These are phyloP conservation scores for Leccinum pseudoinsigne DNA, from an alignment of 1,284 basidiomycete genomes.

Conservation along the genomic window DNA sequence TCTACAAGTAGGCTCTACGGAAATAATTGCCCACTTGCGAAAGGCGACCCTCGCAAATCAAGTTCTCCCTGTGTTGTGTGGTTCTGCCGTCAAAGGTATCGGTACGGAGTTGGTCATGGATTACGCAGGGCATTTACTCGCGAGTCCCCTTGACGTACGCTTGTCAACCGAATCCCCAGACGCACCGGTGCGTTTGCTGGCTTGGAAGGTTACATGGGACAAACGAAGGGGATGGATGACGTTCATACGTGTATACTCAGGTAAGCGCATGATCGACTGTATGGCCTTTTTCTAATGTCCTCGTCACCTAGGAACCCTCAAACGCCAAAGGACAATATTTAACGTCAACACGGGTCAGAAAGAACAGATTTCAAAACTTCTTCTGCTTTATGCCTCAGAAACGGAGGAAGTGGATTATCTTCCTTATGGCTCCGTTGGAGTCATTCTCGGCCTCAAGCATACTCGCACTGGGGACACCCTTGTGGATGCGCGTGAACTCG, in stretches of 20 bases:
- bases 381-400: constrained; percentile 79
- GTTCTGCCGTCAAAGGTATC: constrained; percentile 79
- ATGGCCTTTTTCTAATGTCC: constrained; percentile 4
- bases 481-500: constrained; percentile 45
- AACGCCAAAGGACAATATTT: constrained; percentile 59
- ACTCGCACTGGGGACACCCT: constrained; percentile 91
- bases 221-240: constrained; percentile 88
- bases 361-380: constrained; percentile 76
- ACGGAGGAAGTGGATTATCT: constrained; percentile 81
- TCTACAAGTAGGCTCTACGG: constrained; percentile 48
- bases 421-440: constrained; percentile 82
- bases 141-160: constrained; percentile 70
- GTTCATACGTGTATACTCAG: constrained; percentile 87
- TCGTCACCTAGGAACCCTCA: constrained; percentile 56
- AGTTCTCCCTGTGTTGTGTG: constrained; percentile 81
- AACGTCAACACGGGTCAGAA: constrained; percentile 70
- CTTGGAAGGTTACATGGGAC: constrained; percentile 91
- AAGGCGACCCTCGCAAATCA: constrained; percentile 64
- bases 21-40: constrained; percentile 66
- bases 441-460: constrained; percentile 79
- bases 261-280: constrained; percentile 38
- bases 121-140: constrained; percentile 79
- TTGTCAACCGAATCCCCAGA: constrained; percentile 45
- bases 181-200: constrained; percentile 62
- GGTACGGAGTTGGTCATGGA: constrained; percentile 83